phyloP scores from a whole-genome alignment of 2,329 filamentous ascomycete genomes.

The Stagonosporopsis rhizophila region DNA sequence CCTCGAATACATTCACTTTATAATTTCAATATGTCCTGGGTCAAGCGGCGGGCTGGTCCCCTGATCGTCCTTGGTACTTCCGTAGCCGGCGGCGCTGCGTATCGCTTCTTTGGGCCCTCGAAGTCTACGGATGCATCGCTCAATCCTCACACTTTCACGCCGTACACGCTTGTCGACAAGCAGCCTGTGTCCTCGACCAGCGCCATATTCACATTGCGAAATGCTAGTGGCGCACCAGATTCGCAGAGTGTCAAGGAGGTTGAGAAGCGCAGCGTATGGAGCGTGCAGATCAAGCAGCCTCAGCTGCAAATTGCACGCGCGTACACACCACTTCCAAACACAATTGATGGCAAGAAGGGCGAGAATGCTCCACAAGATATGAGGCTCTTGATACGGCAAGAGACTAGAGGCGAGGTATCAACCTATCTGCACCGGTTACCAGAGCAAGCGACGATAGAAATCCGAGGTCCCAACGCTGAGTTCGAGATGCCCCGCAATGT shows the following conservation, averaged over 20 bases:
- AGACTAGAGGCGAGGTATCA: constrained; percentile 84
- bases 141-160: constrained; percentile 67
- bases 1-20: not conserved
- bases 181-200: constrained; percentile 71
- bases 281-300: constrained; percentile 92
- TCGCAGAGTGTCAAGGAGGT: constrained; percentile 41
- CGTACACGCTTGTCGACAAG: constrained; percentile 69
- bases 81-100: constrained; percentile 44
- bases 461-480: constrained; percentile 80
- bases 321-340: constrained; percentile 84
- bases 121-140: constrained; percentile 49
- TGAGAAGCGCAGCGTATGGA: constrained; percentile 76
- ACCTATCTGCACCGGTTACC: constrained; percentile 74
- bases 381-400: constrained; percentile 78
- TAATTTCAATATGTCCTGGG: constrained; percentile 35
- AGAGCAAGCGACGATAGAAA: constrained; percentile 69
- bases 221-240: constrained; percentile 34
- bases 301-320: constrained; percentile 89
- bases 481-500: constrained; percentile 64
- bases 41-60: constrained; percentile 38
- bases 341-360: constrained; percentile 40
- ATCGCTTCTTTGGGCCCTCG: constrained; percentile 38
- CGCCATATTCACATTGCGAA: constrained; percentile 71
- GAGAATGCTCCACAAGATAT: constrained; percentile 54
- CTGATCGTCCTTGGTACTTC: constrained; percentile 45